Evolutionary conservation across 352 stramenopile species (phyloP), one percentile per base, ranked within the genome.

Genomic region (Pythium angustatum): DNA sequence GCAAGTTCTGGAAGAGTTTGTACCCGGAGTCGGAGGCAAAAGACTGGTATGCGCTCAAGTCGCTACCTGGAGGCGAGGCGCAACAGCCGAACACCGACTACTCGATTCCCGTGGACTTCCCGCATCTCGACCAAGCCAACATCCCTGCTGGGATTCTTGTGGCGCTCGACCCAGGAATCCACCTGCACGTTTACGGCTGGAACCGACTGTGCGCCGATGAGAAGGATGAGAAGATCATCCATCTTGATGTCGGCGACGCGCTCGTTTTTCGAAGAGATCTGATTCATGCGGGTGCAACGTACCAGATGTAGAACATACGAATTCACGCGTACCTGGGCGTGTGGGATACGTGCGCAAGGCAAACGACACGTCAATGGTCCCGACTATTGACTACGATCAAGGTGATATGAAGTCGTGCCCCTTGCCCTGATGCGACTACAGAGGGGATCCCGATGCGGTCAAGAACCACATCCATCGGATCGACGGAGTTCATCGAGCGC

Each of bases 291-390:
- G 52, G 52, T 19, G 38, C 34, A 22, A 24, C 33, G 33, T 59
- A 59, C 22, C 14, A 12, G 2, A 24, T 21, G 6, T 21, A 59
- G 31, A 59, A 59, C 21, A 49, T 59, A 3, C 52, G 52, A 6
- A 22, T 59, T 2, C 52, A 59, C 34, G 52, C 52, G 5, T 59
- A 49, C 24, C 36, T 59, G 3, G 52, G 49, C 38, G 52, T 59
- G n/a, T n/a, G n/a, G n/a, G n/a, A n/a, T n/a, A n/a, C n/a, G n/a
- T n/a, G n/a, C n/a, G n/a, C n/a, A n/a, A n/a, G n/a, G n/a, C n/a
- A n/a, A n/a, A n/a, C n/a, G n/a, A n/a, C n/a, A n/a, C n/a, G n/a
- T n/a, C n/a, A n/a, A n/a, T n/a, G n/a, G n/a, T n/a, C n/a, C n/a
- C n/a, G n/a, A n/a, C n/a, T n/a, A n/a, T n/a, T n/a, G n/a, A n/a